These are phyloP conservation scores for Ophiostoma sp. DNA, from an alignment of 2,329 filamentous ascomycete species.

Conservation along the genomic window DNA sequence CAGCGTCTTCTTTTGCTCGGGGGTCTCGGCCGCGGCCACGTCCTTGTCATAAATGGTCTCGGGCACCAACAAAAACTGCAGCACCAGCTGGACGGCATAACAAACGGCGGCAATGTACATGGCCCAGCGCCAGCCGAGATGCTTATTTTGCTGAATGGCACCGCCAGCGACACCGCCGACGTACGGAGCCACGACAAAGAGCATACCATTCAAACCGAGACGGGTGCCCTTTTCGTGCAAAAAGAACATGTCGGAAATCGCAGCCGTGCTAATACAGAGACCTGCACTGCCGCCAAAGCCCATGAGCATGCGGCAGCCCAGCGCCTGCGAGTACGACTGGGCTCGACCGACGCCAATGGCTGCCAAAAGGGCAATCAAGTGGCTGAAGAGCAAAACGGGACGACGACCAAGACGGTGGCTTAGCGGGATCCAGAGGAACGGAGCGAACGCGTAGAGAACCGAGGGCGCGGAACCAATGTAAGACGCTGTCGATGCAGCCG, in stretches of 20 bases:
- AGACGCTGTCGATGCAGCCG: conserved; percentile 22
- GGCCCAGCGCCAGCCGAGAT: conserved; percentile 29
- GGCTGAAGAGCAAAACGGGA: conserved; percentile 28
- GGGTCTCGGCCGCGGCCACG: conserved; percentile 15
- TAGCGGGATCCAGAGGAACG: conserved; percentile 30
- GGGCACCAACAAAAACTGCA: conserved; percentile 27
- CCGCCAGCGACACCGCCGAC: conserved; percentile 28
- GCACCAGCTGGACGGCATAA: conserved; percentile 20
- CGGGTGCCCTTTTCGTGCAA: conserved; percentile 28
- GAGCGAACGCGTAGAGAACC: conserved; percentile 27
- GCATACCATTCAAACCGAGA: conserved; percentile 28
- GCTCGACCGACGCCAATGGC: conserved; percentile 27
- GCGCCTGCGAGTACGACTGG: conserved; percentile 25
- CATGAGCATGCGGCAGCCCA: conserved; percentile 29
- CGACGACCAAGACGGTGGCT: conserved; percentile 30
- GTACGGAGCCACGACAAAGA: conserved; percentile 28
- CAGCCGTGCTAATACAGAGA: conserved; percentile 27
- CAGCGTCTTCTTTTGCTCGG: conserved; percentile 22
- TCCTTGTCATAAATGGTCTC: conserved; percentile 29
- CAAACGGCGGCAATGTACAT: conserved; percentile 29
- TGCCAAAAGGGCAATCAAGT: conserved; percentile 24
- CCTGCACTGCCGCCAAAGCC: conserved; percentile 27
- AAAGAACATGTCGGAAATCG: conserved; percentile 30
- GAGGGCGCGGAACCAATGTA: conserved; percentile 29
- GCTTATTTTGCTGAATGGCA: conserved; percentile 25